Percentiles rank a stretch among this genome's conserved stretches.
Evolutionary conservation across 257 asterid genomes (phyloP).

Genomic region (Apocynum venetum): DNA sequence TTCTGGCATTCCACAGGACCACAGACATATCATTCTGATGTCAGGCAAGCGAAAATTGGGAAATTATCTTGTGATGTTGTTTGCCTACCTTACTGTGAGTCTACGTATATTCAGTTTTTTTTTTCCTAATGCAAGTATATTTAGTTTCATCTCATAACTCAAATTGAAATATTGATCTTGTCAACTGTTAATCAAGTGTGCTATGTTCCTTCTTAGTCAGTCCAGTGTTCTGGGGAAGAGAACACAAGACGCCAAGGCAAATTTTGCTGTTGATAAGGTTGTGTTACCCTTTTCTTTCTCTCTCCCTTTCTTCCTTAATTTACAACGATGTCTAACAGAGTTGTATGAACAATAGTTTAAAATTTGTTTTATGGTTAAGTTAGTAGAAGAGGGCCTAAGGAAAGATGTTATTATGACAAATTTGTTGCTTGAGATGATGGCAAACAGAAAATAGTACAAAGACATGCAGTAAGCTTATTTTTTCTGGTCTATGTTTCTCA

Average conservation of each 20-base stretch:
- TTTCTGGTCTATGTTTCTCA: background rate
- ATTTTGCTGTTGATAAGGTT: background rate
- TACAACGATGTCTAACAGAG: background rate
- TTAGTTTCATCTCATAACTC: background rate
- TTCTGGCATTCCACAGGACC: background rate
- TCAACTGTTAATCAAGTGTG: background rate
- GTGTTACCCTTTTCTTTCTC: background rate
- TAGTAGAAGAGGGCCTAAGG: background rate
- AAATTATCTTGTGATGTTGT: background rate
- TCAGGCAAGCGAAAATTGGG: too few relatives aligned
- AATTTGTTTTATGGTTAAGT: background rate
- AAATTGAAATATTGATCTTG: background rate
- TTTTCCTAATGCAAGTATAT: background rate
- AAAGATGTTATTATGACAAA: background rate
- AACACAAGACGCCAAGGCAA: background rate
- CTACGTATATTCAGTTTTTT: too few relatives aligned
- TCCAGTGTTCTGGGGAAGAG: background rate
- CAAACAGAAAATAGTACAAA: background rate
- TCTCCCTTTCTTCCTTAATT: background rate
- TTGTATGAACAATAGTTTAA: background rate
- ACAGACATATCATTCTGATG: too few relatives aligned
- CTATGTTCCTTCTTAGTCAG: background rate
- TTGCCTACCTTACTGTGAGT: background rate
- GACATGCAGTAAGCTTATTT: background rate
- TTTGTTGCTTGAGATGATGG: background rate